Percentiles rank a stretch among this genome's conserved stretches.
phyloP scores from a whole-genome alignment of 352 stramenopile species.

The Globisporangium cederbergense region DNA sequence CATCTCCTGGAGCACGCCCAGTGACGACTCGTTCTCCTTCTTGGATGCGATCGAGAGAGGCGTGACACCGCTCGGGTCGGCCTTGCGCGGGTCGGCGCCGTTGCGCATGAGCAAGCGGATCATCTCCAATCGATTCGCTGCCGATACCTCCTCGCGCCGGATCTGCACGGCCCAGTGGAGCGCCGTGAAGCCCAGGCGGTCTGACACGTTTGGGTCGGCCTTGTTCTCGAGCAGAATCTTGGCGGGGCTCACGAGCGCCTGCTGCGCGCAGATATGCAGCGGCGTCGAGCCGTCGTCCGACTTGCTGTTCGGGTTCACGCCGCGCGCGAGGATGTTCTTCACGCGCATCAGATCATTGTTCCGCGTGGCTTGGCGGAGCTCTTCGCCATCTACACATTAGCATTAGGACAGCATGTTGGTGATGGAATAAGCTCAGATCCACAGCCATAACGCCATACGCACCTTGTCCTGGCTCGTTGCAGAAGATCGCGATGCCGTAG shows the following conservation, averaged over 20 bases:
- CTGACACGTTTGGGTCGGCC: slow-evolving; percentile 55
- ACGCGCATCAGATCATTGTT: slow-evolving; percentile 72
- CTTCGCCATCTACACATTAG: slow-evolving; percentile 52
- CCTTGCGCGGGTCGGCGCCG: slow-evolving; percentile 43
- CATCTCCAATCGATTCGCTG: slow-evolving; percentile 60
- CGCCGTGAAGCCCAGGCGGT: slow-evolving; percentile 69
- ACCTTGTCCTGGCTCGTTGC: slow-evolving; percentile 69
- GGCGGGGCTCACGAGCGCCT: slow-evolving; percentile 56
- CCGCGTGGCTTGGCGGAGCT: slow-evolving; percentile 63
- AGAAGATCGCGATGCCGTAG: slow-evolving; percentile 66
- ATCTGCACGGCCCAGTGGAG: slow-evolving; percentile 83
- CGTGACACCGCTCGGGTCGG: slow-evolving; percentile 48
- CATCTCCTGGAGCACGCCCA: slow-evolving; percentile 57
- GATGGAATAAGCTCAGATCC: too few relatives aligned
- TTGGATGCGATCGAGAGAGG: slow-evolving; percentile 61
- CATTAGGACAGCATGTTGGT: too few relatives aligned
- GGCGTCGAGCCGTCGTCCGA: slow-evolving; percentile 64
- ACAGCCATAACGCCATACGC: slow-evolving; percentile 4
- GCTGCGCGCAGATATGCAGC: slow-evolving; percentile 77
- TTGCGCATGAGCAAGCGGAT: slow-evolving; percentile 63
- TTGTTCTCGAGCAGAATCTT: slow-evolving; percentile 59
- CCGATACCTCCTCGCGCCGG: slow-evolving; percentile 67
- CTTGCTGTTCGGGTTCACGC: slow-evolving; percentile 45
- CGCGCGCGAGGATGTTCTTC: slow-evolving; percentile 52
- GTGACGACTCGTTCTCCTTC: slow-evolving; percentile 60